A percentile compares a stretch with the other conserved stretches of the same genome.
phyloP scores from a whole-genome alignment of 2,329 filamentous ascomycete species.

The Microdochium bolleyi region DNA sequence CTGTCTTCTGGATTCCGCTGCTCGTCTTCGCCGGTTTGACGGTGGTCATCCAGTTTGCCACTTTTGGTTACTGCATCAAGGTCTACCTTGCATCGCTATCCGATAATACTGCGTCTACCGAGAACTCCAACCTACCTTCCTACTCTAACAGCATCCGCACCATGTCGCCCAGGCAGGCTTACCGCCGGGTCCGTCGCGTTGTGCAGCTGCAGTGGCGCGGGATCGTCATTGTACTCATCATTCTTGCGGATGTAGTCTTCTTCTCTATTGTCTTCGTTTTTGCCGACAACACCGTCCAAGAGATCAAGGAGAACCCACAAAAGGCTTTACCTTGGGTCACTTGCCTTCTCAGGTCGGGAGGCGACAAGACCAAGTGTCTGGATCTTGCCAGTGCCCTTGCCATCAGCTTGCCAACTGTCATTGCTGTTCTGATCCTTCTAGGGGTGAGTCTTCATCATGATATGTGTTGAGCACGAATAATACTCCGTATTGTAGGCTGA shows the following conservation, averaged over 20 bases:
- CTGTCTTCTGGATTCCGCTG: slow-evolving; percentile 83
- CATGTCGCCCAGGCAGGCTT: slow-evolving; percentile 78
- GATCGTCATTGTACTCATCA: slow-evolving; percentile 81
- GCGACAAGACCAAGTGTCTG: slow-evolving; percentile 61
- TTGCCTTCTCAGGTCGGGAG: slow-evolving; percentile 55
- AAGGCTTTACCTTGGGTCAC: slow-evolving; percentile 58
- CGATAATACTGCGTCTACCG: slow-evolving; percentile 63
- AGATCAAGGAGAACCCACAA: slow-evolving; percentile 41
- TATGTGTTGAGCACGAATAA: too few relatives aligned
- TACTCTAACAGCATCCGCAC: slow-evolving; percentile 70
- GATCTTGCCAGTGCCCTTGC: slow-evolving; percentile 51
- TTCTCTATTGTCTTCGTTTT: slow-evolving; percentile 89
- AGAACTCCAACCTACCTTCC: slow-evolving; percentile 64
- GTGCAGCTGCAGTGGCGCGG: slow-evolving; percentile 92
- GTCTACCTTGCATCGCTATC: slow-evolving; percentile 82
- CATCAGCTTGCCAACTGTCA: slow-evolving; percentile 67
- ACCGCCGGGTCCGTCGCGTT: slow-evolving; percentile 77
- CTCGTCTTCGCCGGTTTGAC: slow-evolving; percentile 57
- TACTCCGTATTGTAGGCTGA: slow-evolving; percentile 14
- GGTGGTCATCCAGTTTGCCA: slow-evolving; percentile 60
- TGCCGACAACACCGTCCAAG: slow-evolving; percentile 65
- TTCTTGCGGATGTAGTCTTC: slow-evolving; percentile 86
- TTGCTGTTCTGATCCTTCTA: slow-evolving; percentile 75
- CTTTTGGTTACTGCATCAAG: slow-evolving; percentile 82
- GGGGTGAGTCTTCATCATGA: slow-evolving; percentile 47